Base-by-base conservation (phyloP, 257 asterid species). In the Solanum etuberosum region DNA sequence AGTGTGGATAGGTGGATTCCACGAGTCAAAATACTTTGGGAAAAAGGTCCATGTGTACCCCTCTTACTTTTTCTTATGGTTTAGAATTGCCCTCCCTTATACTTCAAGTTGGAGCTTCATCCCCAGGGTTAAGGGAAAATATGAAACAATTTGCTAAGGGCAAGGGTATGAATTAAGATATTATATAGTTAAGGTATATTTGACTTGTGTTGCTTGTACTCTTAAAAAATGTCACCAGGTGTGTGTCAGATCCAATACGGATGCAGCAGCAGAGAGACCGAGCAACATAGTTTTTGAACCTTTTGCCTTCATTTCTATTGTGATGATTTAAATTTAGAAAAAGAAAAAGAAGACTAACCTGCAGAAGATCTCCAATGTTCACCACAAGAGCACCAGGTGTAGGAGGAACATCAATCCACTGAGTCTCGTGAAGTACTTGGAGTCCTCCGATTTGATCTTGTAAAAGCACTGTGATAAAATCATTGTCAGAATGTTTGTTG, bases 371-470 rank as follows among this genome's bases (percentile, higher is more conserved):
- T 37, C 94, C 94, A 13, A 91, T 21, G 73, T 92, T 91, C 15
- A 91, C 87, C 1, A 90, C 91, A 7, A 91, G 88, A 65, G 94
- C 93, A 72, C 94, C 96, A 34, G 81, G 90, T 3, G 78, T 23
- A 5, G 96, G 93, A 42, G 93, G 91, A 23, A 91, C 76, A 86
- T 92, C 91, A 6, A 91, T 90, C 94, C 95, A 92, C 21, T 89
- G 88, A 61, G 90, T 86, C 16, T 90, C 70, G 70, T 86, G 83
- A 27, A 89, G 89, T 25, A 93, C 90, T 90, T 93, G 96, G 25
- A 92, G 93, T 13, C 94, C 93, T 71, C 94, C 92, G 0, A 90
- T 29, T 7, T 89, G 42, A 81, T 93, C 96, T 86, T 91, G 96
- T 9, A 90, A 89, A 9, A 93, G 90, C 20, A 91, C 91, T 4